Evolutionary conservation across 768 basidiomycete species (phyloP).

Genomic region (Strobilomyces echinocephalus): DNA sequence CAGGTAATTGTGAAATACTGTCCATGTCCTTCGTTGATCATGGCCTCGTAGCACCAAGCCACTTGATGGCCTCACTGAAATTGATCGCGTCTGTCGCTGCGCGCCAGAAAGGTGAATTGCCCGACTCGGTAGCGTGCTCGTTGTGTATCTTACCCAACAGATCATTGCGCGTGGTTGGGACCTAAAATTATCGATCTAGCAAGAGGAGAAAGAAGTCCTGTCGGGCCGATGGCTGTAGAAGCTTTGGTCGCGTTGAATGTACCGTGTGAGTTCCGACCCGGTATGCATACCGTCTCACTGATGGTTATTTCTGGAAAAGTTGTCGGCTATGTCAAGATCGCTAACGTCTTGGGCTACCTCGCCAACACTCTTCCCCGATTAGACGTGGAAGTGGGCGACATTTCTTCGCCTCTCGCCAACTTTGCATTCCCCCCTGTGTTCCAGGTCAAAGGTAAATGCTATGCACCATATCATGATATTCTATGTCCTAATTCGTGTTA

Average conservation of each 20-base stretch:
- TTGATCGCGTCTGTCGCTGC: neutral
- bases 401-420: neutral
- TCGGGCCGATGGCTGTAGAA: neutral
- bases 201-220: neutral
- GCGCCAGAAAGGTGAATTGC: no score
- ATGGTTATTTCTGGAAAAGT: neutral
- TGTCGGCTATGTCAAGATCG: neutral
- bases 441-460: neutral
- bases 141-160: neutral
- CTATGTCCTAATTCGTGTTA: neutral
- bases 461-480: no score
- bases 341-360: neutral
- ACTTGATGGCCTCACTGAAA: neutral
- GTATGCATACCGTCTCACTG: neutral
- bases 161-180: neutral
- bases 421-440: neutral
- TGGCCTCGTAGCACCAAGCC: neutral
- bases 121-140: neutral
- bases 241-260: neutral
- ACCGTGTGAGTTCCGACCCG: neutral
- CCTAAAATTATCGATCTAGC: neutral
- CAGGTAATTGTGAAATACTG: neutral
- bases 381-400: neutral
- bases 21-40: neutral
- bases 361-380: neutral